A percentile compares a stretch with the other conserved stretches of the same genome.
Evolutionary conservation across 192 early-diverging fungal species (phyloP).

Genomic region (Podila clonocystis): DNA sequence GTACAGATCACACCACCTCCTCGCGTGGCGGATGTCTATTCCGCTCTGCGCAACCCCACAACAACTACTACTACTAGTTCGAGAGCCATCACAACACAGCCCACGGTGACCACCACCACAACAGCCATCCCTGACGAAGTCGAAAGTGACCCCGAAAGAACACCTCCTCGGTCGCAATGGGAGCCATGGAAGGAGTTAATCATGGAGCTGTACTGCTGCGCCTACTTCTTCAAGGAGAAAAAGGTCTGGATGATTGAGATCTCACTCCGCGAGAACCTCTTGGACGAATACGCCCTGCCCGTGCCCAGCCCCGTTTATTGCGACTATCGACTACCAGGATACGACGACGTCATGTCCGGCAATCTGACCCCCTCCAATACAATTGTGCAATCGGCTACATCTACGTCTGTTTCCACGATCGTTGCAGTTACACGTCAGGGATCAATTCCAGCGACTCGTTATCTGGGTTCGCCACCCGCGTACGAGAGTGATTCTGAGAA

Average conservation of each 20-base stretch:
- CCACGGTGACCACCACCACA: neutral
- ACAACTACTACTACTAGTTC: neutral
- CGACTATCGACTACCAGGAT: conserved; percentile 43
- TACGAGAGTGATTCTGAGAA: conserved; percentile 38
- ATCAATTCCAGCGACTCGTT: neutral
- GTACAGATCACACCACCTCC: neutral
- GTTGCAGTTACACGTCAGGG: neutral
- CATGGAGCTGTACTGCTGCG: conserved; percentile 15
- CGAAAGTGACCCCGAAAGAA: neutral
- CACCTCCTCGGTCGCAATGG: conserved; percentile 5
- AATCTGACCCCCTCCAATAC: neutral
- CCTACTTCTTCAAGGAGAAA: conserved; percentile 14
- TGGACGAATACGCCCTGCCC: conserved; percentile 38
- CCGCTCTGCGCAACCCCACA: conserved; percentile 5
- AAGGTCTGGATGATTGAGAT: conserved; percentile 47
- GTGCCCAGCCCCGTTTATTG: conserved; percentile 47
- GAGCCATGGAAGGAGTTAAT: conserved; percentile 17
- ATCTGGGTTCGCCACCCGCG: conserved; percentile 26
- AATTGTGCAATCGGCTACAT: neutral
- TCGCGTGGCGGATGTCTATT: conserved; percentile 32
- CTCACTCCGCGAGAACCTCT: conserved; percentile 26
- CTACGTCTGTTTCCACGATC: neutral
- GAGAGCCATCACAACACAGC: neutral
- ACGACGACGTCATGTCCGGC: conserved; percentile 22
- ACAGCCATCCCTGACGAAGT: conserved; percentile 3